phyloP scores from a whole-genome alignment of 2,329 filamentous ascomycete species.

The Neocatenulostroma microsporum region DNA sequence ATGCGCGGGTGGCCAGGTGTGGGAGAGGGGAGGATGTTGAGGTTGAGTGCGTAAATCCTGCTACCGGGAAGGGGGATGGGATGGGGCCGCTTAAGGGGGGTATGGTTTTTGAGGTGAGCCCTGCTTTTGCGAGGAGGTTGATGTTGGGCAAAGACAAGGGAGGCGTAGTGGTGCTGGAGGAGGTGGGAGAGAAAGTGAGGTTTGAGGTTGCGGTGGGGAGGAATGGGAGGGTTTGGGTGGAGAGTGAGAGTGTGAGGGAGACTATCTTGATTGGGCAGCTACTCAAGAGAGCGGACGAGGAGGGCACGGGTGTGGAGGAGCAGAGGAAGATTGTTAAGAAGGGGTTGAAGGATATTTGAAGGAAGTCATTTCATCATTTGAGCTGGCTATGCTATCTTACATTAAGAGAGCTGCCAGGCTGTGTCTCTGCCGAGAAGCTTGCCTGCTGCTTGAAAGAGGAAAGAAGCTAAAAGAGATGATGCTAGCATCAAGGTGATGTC shows the following conservation, averaged over 20 bases:
- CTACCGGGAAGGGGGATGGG: conserved; percentile 82
- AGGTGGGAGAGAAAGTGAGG: conserved; percentile 69
- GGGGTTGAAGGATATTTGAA: conserved; percentile 50
- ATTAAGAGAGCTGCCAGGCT: no score
- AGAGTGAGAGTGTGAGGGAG: conserved; percentile 64
- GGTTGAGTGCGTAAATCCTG: conserved; percentile 77
- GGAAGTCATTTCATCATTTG: no score
- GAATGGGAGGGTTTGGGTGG: conserved; percentile 89
- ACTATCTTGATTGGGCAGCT: conserved; percentile 73
- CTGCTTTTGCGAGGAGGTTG: conserved; percentile 72
- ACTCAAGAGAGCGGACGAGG: conserved; percentile 68
- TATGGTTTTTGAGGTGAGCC: conserved; percentile 75
- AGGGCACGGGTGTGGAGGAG: conserved; percentile 53
- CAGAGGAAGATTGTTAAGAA: conserved; percentile 65
- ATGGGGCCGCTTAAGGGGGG: conserved; percentile 76
- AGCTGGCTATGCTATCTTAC: no score
- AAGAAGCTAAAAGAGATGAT: no score
- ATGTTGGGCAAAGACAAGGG: conserved; percentile 48
- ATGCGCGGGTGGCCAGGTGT: conserved; percentile 72
- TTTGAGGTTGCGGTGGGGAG: conserved; percentile 92
- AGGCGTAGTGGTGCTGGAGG: conserved; percentile 66
- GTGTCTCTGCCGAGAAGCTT: no score
- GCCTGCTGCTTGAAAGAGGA: no score
- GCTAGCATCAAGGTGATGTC: no score
- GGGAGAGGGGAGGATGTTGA: conserved; percentile 82